Evolutionary conservation across 352 stramenopile genomes (phyloP).

Genomic region (Phytopythium kandeliae): DNA sequence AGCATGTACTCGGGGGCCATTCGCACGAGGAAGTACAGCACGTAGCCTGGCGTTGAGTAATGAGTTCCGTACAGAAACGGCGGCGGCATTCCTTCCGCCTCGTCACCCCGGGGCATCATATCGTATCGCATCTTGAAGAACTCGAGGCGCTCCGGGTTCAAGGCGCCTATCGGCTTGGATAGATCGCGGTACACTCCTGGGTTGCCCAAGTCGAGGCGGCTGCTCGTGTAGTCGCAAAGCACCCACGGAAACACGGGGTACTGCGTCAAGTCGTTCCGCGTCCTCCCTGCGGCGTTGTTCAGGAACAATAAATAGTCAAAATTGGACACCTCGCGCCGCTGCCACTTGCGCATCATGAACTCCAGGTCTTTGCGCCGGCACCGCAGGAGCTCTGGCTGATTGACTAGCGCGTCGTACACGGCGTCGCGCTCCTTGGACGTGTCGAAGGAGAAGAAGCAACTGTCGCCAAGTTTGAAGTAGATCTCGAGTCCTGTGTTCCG

Average conservation of each 20-base stretch:
- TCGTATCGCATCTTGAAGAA: constrained; percentile 88
- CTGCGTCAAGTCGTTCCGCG: constrained; percentile 86
- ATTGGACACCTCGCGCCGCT: constrained; percentile 87
- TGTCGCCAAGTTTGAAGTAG: constrained; percentile 57
- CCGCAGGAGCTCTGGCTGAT: constrained; percentile 42
- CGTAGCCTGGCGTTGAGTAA: constrained; percentile 91
- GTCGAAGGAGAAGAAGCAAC: constrained; percentile 82
- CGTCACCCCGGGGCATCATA: constrained; percentile 79
- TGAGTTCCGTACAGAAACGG: constrained; percentile 98
- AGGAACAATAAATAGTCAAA: constrained; percentile 89
- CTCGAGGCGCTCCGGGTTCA: constrained; percentile 85
- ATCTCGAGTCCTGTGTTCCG: constrained; percentile 87
- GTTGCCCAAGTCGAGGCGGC: constrained; percentile 76
- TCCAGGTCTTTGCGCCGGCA: constrained; percentile 42
- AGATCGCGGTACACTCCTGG: constrained; percentile 87
- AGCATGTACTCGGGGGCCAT: constrained; percentile 95
- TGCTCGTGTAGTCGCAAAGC: constrained; percentile 82
- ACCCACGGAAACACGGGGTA: constrained; percentile 98
- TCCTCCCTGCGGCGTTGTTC: constrained; percentile 79
- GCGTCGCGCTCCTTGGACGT: constrained; percentile 60
- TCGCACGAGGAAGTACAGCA: constrained; percentile 97
- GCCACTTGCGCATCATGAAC: constrained; percentile 67
- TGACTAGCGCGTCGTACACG: constrained; percentile 60
- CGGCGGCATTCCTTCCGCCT: constrained; percentile 77
- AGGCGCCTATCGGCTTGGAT: constrained; percentile 90